Base-by-base conservation (phyloP, 2,329 filamentous ascomycete species). In the Ceratocystis cacaofunesta region DNA sequence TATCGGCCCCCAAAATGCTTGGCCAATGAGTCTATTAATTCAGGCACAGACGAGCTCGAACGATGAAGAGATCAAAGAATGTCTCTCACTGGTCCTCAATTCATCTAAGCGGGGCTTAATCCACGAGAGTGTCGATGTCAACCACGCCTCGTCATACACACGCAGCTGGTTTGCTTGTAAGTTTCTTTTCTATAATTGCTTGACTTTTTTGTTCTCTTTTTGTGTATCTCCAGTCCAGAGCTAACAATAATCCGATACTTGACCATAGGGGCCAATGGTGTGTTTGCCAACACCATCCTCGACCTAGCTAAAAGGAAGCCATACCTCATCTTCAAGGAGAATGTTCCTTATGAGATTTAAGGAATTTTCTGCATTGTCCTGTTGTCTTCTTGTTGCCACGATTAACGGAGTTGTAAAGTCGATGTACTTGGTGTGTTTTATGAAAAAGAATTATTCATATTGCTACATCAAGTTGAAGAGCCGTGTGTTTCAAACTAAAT, bases 11-110 rank as follows among this genome's bases (percentile, higher is more conserved):
- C 78, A 83, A 70, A 89, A 96, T 70, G 94, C 92, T 6, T 99
- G 94, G 94, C 94, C 94, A 0, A 97, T 99, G 91, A 94, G 89
- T 73, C 78, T 96, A 68, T 80, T 99, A 7, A 83, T 96, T 22
- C 92, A 96, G 75, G 90, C 90, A 2, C 90, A 94, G 81, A 99
- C 94, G 0, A 88, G 86, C 5, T 82, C 92, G 62, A 80, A 92
- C 66, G 92, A 96, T 68, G 78, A 80, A 0, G 94, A 99, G 76
- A 97, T 99, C 69, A 78, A 76, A 68, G 80, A 83, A 61, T 89
- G 87, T 68, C 75, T 99, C 30, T 78, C 84, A 6, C 74, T 87
- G 41, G 94, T 99, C 48, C 84, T 94, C 67, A 80, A 84, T 68
- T 88, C 88, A 1, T 88, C 88, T 68, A 81, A 79, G 63, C 79